Conservation (phyloP, 768 basidiomycete species). For the Mycena metata region DNA sequence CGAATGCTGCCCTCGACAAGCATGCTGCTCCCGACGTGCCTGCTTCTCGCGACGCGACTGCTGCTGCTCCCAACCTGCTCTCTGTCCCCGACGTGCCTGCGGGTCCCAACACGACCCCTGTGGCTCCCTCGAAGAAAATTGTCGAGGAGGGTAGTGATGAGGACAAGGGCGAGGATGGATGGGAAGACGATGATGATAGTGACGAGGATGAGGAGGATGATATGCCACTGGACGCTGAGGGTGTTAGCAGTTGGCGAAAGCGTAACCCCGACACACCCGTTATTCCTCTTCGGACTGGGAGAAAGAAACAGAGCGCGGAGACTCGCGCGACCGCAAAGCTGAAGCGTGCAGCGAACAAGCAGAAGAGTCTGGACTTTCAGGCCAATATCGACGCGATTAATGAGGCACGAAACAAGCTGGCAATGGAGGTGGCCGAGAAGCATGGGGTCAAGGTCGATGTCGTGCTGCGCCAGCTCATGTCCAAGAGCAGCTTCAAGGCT, state of each 20-base stretch:
- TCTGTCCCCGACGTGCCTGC: too few relatives aligned
- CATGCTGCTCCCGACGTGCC: too few relatives aligned
- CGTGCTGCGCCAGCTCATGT: not conserved
- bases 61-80: too few relatives aligned
- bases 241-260: not conserved
- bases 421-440: conserved; percentile 4
- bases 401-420: not conserved
- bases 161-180: too few relatives aligned
- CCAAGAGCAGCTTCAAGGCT: not conserved
- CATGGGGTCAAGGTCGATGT: not conserved
- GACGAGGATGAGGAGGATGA: not conserved
- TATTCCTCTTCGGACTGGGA: not conserved
- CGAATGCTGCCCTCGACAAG: too few relatives aligned
- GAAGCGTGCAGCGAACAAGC: not conserved
- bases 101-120: too few relatives aligned
- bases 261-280: not conserved
- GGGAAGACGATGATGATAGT: too few relatives aligned
- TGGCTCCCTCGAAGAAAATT: too few relatives aligned
- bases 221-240: not conserved
- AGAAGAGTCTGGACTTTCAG: not conserved
- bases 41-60: too few relatives aligned
- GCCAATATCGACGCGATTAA: not conserved
- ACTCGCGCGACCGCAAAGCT: not conserved
- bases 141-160: too few relatives aligned
- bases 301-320: not conserved